Percentiles rank a stretch among this genome's conserved stretches.
These are phyloP conservation scores for Thraustochytrium sp. DNA, from an alignment of 352 stramenopile genomes.

Conservation along the genomic window DNA sequence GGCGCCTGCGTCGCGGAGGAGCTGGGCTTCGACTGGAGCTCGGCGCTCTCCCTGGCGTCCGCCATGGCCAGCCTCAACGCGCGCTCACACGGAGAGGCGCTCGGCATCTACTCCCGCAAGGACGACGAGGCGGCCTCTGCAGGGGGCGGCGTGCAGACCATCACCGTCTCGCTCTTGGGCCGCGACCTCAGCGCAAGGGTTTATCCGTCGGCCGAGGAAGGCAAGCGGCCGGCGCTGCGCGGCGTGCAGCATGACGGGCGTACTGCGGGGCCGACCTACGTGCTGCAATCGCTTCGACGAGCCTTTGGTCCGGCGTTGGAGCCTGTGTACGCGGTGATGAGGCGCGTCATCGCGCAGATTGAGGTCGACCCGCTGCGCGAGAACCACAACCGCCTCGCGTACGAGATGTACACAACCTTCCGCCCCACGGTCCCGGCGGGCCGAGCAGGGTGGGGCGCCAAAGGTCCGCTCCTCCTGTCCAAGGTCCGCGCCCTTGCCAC, in stretches of 20 bases:
- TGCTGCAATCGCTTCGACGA: background rate
- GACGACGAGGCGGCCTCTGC: background rate
- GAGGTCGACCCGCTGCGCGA: background rate
- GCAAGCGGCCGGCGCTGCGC: background rate
- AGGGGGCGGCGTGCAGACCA: background rate
- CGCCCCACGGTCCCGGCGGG: background rate
- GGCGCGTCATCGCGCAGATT: background rate
- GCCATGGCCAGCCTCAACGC: slow-evolving; percentile 22
- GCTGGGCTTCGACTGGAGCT: background rate
- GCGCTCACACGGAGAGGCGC: background rate
- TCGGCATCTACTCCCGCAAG: background rate
- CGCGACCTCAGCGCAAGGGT: background rate
- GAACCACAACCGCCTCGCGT: background rate
- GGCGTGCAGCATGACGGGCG: background rate
- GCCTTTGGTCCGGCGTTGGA: background rate
- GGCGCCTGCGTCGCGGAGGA: background rate
- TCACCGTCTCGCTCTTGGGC: background rate
- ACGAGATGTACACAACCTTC: slow-evolving; percentile 19
- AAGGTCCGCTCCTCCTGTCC: background rate
- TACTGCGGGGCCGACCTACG: background rate
- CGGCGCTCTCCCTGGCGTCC: background rate
- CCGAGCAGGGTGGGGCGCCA: slow-evolving; percentile 21
- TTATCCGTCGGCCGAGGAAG: background rate
- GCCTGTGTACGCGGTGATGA: background rate
- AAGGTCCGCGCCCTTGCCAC: background rate